Base-by-base conservation (phyloP, 495 filamentous ascomycete genomes). In the Aspergillus nanangensis region DNA sequence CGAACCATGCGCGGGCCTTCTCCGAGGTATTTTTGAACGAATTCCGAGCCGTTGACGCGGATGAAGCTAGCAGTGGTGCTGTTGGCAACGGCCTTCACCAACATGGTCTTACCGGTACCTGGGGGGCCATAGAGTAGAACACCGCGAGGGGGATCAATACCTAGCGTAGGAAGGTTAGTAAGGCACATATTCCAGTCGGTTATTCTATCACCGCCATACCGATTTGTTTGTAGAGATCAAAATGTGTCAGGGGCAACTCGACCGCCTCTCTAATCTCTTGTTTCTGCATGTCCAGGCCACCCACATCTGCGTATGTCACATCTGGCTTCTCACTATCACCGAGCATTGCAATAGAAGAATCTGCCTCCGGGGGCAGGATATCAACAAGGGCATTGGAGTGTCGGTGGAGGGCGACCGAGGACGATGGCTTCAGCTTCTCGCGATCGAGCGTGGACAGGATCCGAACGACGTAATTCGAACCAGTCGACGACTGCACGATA, bases 201-300 rank as follows among this genome's bases (percentile, higher is more conserved):
- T 20, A 24, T 34, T 8, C 9, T 13, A 23, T 25, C 20, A n/a
- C n/a, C 11, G 25, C 25, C 74, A 38, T 50, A 84, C 81, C 86
- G 48, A 96, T 96, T 70, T 96, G 91, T 71, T 87, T 92, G 76
- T 98, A 98, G 10, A 98, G 83, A 65, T 97, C 92, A 62, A 96
- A 96, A 65, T 97, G 94, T 20, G 91, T 95, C 50, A 98, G 72
- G 8, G 93, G 93, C 47, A 98, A 73, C 72, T 98, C 93, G 45
- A 98, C 93, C 14, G 93, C 93, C 68, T 98, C 93, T 43, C 94
- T 78, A 41, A 98, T 98, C 66, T 98, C 93, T 70, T 98, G 93
- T 74, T 98, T 98, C 71, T 98, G 93, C 93, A 98, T 98, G 63
- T 98, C 93, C 49, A 97, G 72, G 7, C 93, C 93, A 71, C 93